Evolutionary conservation across 257 asterid genomes (phyloP), one percentile per base, ranked within the genome.

Genomic region (Solanum acaule): DNA sequence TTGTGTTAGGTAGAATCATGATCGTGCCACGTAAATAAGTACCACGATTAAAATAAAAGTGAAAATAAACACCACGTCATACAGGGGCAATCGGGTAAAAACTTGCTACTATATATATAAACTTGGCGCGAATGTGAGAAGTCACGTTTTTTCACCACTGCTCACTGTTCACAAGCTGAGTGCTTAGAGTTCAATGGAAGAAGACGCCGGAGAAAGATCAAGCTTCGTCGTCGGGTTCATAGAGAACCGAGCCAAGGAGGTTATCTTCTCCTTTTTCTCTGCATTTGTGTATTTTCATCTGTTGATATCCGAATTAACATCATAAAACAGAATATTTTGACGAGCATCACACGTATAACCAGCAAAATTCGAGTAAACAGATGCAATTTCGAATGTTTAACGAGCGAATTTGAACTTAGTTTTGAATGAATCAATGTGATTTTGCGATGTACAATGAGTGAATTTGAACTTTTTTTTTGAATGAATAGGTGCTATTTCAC

Each of bases 191-290:
- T 25, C 65, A 81, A 95, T 95, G 98, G 98, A 95, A 86, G 97
- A 94, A 90, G 95, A 93, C 33, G 61, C 93, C 22, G 98, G 98
- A 73, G 98, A 95, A 87, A 93, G 90, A 87, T 95, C 99, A 63
- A 96, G 95, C 95, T 93, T 96, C 94, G 93, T 95, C 90, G 91
- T 94, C 82, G 98, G 98, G 86, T 93, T 95, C 42, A 94, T 96
- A 38, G 98, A 95, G 92, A 96, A 96, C 88, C 95, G 99, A 85
- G 98, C 99, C 88, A 96, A 96, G 90, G 99, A 96, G 99, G 99
- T 94, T 10, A 72, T 35, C 71, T 86, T 23, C 33, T 83, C 85
- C 68, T n/a, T 49, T 29, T 86, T 73, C 89, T 71, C 68, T 37
- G 31, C 52, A 37, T 75, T 35, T 23, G 49, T 73, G 16, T 75